Evolutionary conservation across 306 rosid species (phyloP).

Genomic region (Cucumis melo): DNA sequence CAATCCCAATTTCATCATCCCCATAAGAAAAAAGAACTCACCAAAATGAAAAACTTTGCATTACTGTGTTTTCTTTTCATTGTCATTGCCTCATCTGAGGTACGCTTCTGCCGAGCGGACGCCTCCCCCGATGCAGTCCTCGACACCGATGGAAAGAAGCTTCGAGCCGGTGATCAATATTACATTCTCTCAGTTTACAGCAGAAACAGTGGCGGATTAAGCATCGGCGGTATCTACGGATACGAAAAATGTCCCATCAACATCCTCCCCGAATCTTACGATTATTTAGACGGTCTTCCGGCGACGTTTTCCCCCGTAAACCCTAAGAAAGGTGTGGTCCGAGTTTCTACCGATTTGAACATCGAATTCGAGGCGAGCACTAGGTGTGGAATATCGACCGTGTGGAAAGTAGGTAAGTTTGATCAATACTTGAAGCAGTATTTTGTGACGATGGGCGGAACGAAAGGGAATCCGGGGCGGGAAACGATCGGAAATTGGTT

Average conservation of each 20-base stretch:
- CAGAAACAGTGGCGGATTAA: constrained; percentile 27
- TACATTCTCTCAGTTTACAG: constrained; percentile 26
- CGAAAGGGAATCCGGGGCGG: constrained; percentile 29
- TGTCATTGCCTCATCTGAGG: not conserved
- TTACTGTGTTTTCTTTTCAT: not conserved
- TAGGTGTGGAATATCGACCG: constrained; percentile 15
- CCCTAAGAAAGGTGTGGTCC: constrained; percentile 25
- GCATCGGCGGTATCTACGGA: constrained; percentile 14
- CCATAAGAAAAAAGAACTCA: not conserved
- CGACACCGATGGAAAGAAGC: constrained; percentile 21
- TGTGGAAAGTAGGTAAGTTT: constrained; percentile 33
- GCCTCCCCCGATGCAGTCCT: constrained; percentile 28
- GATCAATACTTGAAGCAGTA: constrained; percentile 21
- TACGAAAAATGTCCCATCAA: constrained; percentile 18
- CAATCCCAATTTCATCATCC: not conserved
- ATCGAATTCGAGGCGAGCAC: constrained; percentile 7
- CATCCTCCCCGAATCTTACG: constrained; percentile 18
- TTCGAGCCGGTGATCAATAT: constrained; percentile 13
- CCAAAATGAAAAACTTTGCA: not conserved
- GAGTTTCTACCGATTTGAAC: constrained; percentile 35
- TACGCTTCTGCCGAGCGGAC: constrained; percentile 1
- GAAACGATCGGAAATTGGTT: constrained; percentile 31
- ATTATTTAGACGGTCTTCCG: constrained; percentile 21
- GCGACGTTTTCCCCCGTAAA: constrained; percentile 17
- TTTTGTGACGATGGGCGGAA: constrained; percentile 37